These are phyloP conservation scores for Pythium phragmiticola DNA, from an alignment of 352 stramenopile genomes.

Conservation along the genomic window DNA sequence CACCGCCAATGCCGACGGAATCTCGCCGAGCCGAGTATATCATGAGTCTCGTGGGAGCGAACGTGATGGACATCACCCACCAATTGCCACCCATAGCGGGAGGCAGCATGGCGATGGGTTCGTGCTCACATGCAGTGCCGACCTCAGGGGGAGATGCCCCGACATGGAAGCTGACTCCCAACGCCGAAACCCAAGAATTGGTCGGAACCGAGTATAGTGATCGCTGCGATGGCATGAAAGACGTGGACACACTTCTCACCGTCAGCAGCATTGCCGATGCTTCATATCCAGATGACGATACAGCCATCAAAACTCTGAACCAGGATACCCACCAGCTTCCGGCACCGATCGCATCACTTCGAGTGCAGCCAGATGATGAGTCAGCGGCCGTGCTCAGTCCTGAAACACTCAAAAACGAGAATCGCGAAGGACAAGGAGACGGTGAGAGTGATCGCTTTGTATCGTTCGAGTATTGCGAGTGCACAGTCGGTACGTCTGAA, in stretches of 20 bases:
- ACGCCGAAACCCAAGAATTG: neutral
- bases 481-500: slow-evolving; percentile 17
- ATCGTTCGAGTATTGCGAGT: slow-evolving; percentile 39
- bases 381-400: neutral
- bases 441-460: slow-evolving; percentile 31
- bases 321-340: neutral
- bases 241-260: neutral
- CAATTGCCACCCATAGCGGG: neutral
- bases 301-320: neutral
- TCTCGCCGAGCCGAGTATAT: neutral
- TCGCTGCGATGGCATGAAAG: neutral
- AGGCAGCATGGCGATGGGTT: neutral
- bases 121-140: neutral
- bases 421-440: neutral
- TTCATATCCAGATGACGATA: neutral
- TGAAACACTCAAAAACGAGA: neutral
- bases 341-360: neutral
- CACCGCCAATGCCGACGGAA: neutral
- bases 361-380: neutral
- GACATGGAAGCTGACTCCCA: neutral
- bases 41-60: neutral
- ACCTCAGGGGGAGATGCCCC: neutral
- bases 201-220: neutral
- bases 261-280: neutral
- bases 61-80: neutral